Conservation (phyloP, 345 rosid species). For the Euphorbia tirucalli region DNA sequence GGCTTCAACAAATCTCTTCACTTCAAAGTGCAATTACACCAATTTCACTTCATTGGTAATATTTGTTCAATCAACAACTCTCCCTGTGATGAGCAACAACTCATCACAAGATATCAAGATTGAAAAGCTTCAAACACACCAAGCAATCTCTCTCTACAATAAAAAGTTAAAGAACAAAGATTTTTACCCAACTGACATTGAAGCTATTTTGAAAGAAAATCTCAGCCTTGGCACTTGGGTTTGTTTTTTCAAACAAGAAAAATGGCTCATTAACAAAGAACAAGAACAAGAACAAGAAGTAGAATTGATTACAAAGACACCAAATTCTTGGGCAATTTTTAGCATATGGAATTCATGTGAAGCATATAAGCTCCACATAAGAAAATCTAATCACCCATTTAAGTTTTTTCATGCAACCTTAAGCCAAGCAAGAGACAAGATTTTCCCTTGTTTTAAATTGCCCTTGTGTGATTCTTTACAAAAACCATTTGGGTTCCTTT, state of each 20-base stretch:
- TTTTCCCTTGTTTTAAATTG: constrained; percentile 40
- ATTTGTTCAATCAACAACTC: constrained; percentile 37
- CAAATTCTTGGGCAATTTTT: constrained; percentile 45
- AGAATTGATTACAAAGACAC: constrained; percentile 21
- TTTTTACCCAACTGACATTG: constrained; percentile 45
- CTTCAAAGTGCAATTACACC: constrained; percentile 31
- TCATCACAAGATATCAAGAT: constrained; percentile 29
- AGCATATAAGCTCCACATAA: constrained; percentile 33
- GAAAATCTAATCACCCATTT: constrained; percentile 25
- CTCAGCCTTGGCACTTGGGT: constrained; percentile 58
- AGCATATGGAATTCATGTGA: constrained; percentile 63
- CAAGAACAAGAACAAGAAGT: background rate
- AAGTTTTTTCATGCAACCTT: constrained; percentile 33
- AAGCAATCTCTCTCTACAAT: constrained; percentile 47
- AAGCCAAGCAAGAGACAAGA: constrained; percentile 32
- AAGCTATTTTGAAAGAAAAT: constrained; percentile 42
- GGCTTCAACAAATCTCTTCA: constrained; percentile 54
- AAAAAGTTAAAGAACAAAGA: constrained; percentile 40
- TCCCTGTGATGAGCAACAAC: background rate
- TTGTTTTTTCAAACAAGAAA: constrained; percentile 43
- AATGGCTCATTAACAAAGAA: constrained; percentile 18
- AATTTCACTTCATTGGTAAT: constrained; percentile 21
- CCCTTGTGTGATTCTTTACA: constrained; percentile 28
- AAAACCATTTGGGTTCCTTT: constrained; percentile 44
- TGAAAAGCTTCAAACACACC: constrained; percentile 41